A percentile compares a stretch with the other conserved stretches of the same genome.
These are phyloP conservation scores for Skeletonema menzelii DNA, from an alignment of 108 stramenopile species.

Conservation along the genomic window DNA sequence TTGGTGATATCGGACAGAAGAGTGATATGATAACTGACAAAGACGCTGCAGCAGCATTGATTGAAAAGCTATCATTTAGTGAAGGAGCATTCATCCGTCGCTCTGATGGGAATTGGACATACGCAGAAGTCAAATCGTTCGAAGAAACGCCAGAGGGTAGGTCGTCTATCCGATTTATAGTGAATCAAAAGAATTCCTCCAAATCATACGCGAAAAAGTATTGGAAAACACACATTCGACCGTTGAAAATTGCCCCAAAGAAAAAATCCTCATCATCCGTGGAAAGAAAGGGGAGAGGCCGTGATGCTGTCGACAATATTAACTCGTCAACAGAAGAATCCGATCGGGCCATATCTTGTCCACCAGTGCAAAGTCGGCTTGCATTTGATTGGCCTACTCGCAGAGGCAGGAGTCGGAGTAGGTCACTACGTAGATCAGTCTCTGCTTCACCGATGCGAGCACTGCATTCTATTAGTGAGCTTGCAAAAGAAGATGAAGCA, in stretches of 20 bases:
- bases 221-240: conserved; percentile 44
- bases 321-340: conserved; percentile 19
- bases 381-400: conserved; percentile 22
- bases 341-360: conserved; percentile 20
- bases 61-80: conserved; percentile 23
- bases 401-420: conserved; percentile 34
- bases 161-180: conserved; percentile 38
- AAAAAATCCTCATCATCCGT: background rate
- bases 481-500: conserved; percentile 34
- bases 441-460: conserved; percentile 41
- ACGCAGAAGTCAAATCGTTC: conserved; percentile 30
- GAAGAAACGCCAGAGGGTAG: conserved; percentile 29
- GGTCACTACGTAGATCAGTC: conserved; percentile 33
- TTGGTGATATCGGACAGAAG: conserved; percentile 34
- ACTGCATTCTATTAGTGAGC: conserved; percentile 36
- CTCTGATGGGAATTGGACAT: conserved; percentile 50
- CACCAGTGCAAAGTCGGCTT: conserved; percentile 26
- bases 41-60: conserved; percentile 11
- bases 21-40: conserved; percentile 35
- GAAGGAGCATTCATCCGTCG: conserved; percentile 48
- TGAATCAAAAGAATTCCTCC: conserved; percentile 31
- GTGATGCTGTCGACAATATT: conserved; percentile 22
- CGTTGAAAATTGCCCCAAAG: conserved; percentile 19
- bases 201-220: conserved; percentile 49
- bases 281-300: conserved; percentile 25